phyloP scores from a whole-genome alignment of 129 eudicot genomes.

The Artemisia annua region DNA sequence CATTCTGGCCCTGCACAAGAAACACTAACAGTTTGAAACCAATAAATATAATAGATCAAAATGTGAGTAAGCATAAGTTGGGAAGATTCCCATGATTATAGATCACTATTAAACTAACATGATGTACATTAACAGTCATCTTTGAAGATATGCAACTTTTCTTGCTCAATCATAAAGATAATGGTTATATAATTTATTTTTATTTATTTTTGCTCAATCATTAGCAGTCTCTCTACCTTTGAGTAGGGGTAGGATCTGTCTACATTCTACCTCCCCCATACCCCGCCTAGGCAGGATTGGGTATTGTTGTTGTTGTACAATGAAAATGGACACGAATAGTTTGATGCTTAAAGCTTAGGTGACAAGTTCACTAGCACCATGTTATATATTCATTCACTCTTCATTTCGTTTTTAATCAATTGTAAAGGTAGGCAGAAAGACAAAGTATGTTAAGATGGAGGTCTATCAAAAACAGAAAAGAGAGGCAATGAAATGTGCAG shows the following conservation, averaged over 20 bases:
- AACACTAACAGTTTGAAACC: conserved; percentile 17
- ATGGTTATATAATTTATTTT: neutral
- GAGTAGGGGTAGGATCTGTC: too few relatives aligned
- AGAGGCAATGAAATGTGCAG: neutral
- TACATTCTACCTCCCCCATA: too few relatives aligned
- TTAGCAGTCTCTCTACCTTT: too few relatives aligned
- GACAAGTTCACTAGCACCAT: conserved; percentile 2
- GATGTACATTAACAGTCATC: neutral
- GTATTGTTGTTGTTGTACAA: too few relatives aligned
- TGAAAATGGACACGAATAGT: neutral
- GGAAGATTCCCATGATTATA: conserved; percentile 16
- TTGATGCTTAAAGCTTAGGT: neutral
- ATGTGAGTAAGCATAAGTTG: conserved; percentile 18
- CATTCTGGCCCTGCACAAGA: conserved; percentile 85
- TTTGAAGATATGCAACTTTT: conserved; percentile 8
- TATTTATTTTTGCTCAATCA: neutral
- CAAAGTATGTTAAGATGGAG: conserved; percentile 9
- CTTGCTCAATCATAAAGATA: neutral
- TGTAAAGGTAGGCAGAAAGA: conserved; percentile 6
- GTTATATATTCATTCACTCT: conserved; percentile 8
- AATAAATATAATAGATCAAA: conserved; percentile 17
- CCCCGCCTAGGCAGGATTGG: too few relatives aligned
- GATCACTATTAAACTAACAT: conserved; percentile 8
- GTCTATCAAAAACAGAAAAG: neutral
- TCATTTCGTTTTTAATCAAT: conserved; percentile 3